phyloP scores from a whole-genome alignment of 2,329 filamentous ascomycete genomes.

The Xenoacremonium recifei region DNA sequence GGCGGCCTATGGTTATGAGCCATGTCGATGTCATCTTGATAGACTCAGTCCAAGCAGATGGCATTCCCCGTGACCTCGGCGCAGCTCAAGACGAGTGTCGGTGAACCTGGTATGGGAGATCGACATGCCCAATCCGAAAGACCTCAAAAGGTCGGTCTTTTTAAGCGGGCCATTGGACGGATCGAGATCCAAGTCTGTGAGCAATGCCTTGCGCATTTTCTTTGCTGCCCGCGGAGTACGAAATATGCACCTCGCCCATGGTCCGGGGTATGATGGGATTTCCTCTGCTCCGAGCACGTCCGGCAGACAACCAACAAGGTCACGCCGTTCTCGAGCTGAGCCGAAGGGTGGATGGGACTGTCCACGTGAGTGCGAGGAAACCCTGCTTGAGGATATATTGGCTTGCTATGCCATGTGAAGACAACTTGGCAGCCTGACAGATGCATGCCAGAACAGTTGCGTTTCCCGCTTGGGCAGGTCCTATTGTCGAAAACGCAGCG shows the following conservation, averaged over 20 bases:
- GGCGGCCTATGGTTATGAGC: no score
- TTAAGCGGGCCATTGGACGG: no score
- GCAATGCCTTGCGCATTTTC: background rate
- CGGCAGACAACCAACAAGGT: background rate
- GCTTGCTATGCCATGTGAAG: background rate
- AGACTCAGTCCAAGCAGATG: no score
- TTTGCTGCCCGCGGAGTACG: no score
- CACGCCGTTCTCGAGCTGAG: background rate
- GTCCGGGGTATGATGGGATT: background rate
- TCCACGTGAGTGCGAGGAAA: background rate
- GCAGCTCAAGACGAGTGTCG: no score
- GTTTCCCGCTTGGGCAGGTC: background rate
- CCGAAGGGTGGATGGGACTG: background rate
- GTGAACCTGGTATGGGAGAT: no score
- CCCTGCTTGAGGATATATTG: background rate
- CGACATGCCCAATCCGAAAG: no score
- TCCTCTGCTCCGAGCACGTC: background rate
- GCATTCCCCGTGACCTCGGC: no score
- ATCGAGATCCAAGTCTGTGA: no score
- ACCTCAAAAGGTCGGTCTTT: no score
- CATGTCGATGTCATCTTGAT: no score
- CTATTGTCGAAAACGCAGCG: background rate
- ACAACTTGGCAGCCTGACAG: background rate
- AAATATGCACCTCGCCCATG: background rate
- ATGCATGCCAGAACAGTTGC: no score